phyloP scores from a whole-genome alignment of 805 yeast genomes.

The Pichia sporocuriosa region DNA sequence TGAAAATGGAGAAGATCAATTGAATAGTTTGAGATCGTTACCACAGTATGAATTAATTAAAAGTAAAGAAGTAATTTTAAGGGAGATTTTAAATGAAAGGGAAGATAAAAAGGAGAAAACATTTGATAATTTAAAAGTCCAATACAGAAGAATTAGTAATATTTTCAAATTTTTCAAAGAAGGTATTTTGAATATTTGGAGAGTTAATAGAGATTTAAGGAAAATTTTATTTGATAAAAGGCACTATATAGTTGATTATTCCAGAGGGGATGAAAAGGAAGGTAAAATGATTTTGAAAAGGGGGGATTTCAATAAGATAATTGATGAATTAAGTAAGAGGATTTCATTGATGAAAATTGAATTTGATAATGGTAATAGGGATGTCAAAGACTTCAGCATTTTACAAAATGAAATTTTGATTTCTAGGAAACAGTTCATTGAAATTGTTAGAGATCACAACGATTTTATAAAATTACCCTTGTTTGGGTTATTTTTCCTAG shows the following conservation, averaged over 20 bases:
- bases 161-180: constrained; percentile 45
- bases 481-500: constrained; percentile 48
- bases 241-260: constrained; percentile 25
- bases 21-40: constrained; percentile 12
- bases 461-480: constrained; percentile 50
- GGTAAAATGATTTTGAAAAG: constrained; percentile 15
- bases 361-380: constrained; percentile 11
- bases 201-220: constrained; percentile 31
- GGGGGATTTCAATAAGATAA: constrained; percentile 13
- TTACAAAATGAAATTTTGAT: constrained; percentile 15
- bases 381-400: constrained; percentile 9
- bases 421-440: constrained; percentile 41
- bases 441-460: constrained; percentile 41
- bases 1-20: not conserved
- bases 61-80: constrained; percentile 4
- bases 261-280: constrained; percentile 19
- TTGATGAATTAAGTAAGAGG: constrained; percentile 24
- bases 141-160: constrained; percentile 18
- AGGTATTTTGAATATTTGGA: constrained; percentile 54
- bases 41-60: constrained; percentile 21
- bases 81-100: constrained; percentile 8
- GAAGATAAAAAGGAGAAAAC: constrained; percentile 2
- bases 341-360: constrained; percentile 21
- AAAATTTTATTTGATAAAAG: constrained; percentile 22
- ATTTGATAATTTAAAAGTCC: constrained; percentile 8